These are phyloP conservation scores for Chaetomium strumarium DNA, from an alignment of 2,329 filamentous ascomycete genomes.

Conservation along the genomic window DNA sequence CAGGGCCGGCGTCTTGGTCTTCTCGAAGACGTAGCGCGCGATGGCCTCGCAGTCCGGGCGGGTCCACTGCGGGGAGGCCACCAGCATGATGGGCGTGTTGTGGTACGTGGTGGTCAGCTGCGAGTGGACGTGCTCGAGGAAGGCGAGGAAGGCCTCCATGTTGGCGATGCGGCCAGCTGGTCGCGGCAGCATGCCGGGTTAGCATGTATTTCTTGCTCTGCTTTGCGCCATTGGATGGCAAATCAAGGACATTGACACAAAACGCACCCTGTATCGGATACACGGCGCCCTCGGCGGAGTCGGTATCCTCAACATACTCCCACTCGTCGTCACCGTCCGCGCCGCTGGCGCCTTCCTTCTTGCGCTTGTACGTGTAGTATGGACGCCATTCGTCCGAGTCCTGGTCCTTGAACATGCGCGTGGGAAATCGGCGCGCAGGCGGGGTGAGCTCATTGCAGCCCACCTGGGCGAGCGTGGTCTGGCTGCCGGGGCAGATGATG, in stretches of 20 bases:
- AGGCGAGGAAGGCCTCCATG: conserved; percentile 89
- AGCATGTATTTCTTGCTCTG: not conserved
- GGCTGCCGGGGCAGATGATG: conserved; percentile 76
- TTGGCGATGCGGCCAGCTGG: conserved; percentile 74
- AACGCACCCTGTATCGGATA: conserved; percentile 67
- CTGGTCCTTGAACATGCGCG: conserved; percentile 87
- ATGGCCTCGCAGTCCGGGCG: conserved; percentile 80
- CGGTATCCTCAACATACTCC: conserved; percentile 81
- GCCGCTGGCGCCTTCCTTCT: conserved; percentile 38
- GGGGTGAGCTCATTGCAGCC: conserved; percentile 88
- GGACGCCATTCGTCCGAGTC: conserved; percentile 72
- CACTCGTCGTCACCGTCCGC: conserved; percentile 48
- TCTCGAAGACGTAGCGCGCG: conserved; percentile 93
- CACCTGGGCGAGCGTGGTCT: conserved; percentile 84
- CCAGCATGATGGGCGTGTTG: conserved; percentile 89
- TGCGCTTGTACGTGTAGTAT: conserved; percentile 66
- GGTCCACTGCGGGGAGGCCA: conserved; percentile 87
- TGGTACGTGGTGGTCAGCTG: conserved; percentile 87
- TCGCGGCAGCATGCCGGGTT: not conserved
- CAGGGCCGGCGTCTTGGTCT: conserved; percentile 89
- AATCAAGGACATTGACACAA: not conserved
- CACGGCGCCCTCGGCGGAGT: conserved; percentile 81
- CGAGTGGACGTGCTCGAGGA: conserved; percentile 87
- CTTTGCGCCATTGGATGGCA: not conserved
- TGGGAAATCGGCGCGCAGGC: conserved; percentile 77